phyloP scores from a whole-genome alignment of 2,329 filamentous ascomycete species.

The Calonectria hawksworthii region DNA sequence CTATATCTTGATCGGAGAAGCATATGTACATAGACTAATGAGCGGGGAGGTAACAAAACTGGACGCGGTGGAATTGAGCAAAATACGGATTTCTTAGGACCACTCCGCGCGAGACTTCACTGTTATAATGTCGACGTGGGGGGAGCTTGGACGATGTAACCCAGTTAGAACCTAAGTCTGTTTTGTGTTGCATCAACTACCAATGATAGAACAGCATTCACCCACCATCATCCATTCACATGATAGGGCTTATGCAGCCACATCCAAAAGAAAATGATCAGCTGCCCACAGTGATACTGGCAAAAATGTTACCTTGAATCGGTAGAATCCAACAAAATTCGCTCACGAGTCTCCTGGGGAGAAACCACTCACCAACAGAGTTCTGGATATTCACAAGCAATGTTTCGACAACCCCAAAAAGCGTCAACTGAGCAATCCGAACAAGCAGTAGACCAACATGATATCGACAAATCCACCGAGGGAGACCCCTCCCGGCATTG shows the following conservation, averaged over 20 bases:
- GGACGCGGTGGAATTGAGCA: too few relatives aligned
- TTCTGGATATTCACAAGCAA: neutral
- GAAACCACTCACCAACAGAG: neutral
- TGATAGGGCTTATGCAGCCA: neutral
- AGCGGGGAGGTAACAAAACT: too few relatives aligned
- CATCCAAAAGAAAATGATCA: neutral
- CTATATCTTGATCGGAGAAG: too few relatives aligned
- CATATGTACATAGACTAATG: too few relatives aligned
- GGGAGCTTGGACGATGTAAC: too few relatives aligned
- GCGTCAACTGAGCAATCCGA: neutral
- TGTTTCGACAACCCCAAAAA: neutral
- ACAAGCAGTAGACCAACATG: neutral
- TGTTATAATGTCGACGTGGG: too few relatives aligned
- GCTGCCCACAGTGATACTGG: neutral
- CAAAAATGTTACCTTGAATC: neutral
- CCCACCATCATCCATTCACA: neutral
- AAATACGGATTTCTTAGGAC: too few relatives aligned
- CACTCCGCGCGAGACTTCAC: too few relatives aligned
- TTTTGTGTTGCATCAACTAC: neutral
- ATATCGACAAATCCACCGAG: neutral
- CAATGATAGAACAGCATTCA: neutral
- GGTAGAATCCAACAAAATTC: neutral
- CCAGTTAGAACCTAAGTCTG: neutral
- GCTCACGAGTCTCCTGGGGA: too few relatives aligned
- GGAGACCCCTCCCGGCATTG: neutral